A percentile compares a stretch with the other conserved stretches of the same genome.
Conservation (phyloP, 805 yeast genomes). For the Saccharomycopsis olivae region DNA sequence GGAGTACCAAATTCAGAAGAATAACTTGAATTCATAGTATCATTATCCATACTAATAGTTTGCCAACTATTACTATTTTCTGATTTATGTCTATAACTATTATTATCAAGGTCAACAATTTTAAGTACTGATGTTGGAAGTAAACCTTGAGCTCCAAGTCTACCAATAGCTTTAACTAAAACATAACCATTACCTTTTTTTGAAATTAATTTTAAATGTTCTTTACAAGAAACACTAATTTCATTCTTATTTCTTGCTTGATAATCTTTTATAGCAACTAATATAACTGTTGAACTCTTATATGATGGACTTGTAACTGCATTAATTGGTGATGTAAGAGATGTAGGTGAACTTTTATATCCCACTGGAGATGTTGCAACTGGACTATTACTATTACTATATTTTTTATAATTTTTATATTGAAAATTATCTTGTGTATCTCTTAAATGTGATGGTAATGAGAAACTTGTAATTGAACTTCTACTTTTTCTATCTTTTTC, state of each 20-base stretch:
- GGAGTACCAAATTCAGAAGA: slow-evolving; percentile 1
- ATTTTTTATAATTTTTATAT: background rate
- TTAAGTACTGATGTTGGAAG: slow-evolving; percentile 9
- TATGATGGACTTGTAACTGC: background rate
- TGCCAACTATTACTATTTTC: slow-evolving; percentile 32
- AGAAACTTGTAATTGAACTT: slow-evolving; percentile 12
- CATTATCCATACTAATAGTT: slow-evolving; percentile 33
- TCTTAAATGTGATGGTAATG: slow-evolving; percentile 5
- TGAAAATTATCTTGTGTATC: background rate
- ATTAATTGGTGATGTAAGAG: background rate
- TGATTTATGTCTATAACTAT: slow-evolving; percentile 2
- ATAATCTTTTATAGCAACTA: slow-evolving; percentile 38
- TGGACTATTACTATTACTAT: background rate
- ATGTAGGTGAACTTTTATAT: background rate
- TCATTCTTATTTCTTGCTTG: slow-evolving; percentile 35
- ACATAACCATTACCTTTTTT: slow-evolving; percentile 44
- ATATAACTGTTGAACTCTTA: slow-evolving; percentile 21
- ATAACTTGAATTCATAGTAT: slow-evolving; percentile 21
- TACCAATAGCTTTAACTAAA: slow-evolving; percentile 38
- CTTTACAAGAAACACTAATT: slow-evolving; percentile 37
- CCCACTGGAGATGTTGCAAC: background rate
- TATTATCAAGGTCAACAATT: slow-evolving; percentile 12
- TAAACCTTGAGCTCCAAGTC: slow-evolving; percentile 8
- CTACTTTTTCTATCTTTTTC: slow-evolving; percentile 10
- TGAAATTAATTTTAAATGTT: slow-evolving; percentile 39